Conservation (phyloP, 2,329 filamentous ascomycete species). For the Madurella fahalii region DNA sequence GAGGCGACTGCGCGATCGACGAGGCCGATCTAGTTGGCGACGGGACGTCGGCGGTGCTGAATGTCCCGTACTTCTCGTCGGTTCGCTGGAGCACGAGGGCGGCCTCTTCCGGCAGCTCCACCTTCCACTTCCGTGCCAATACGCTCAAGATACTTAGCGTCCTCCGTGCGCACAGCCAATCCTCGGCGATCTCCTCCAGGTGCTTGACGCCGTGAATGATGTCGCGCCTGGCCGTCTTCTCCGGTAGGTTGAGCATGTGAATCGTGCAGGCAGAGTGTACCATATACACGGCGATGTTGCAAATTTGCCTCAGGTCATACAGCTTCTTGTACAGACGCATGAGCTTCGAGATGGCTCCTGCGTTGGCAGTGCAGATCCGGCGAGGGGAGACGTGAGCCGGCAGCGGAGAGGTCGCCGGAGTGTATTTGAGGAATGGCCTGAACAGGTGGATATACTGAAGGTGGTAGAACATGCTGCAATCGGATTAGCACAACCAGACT, state of each 20-base stretch:
- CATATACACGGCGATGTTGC: conserved; percentile 95
- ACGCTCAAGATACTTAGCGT: conserved; percentile 82
- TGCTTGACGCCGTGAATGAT: conserved; percentile 88
- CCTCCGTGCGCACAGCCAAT: conserved; percentile 85
- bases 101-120: conserved; percentile 82
- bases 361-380: conserved; percentile 85
- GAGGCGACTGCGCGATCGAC: conserved; percentile 20
- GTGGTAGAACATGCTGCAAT: conserved; percentile 88
- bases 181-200: conserved; percentile 90
- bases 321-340: conserved; percentile 89
- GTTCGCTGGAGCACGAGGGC: conserved; percentile 69
- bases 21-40: conserved; percentile 42
- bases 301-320: conserved; percentile 88
- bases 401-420: conserved; percentile 72
- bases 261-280: conserved; percentile 91
- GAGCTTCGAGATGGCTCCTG: conserved; percentile 86
- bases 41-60: conserved; percentile 57
- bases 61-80: conserved; percentile 74
- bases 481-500: conserved; percentile 1
- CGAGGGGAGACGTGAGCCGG: conserved; percentile 85
- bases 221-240: conserved; percentile 85
- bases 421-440: conserved; percentile 90
- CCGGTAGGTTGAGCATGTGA: conserved; percentile 85
- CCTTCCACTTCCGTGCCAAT: conserved; percentile 82
- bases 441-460: conserved; percentile 94